Evolutionary conservation across 2,329 filamentous ascomycete species (phyloP), one percentile per base, ranked within the genome.

Genomic region (Fusarium sp.): DNA sequence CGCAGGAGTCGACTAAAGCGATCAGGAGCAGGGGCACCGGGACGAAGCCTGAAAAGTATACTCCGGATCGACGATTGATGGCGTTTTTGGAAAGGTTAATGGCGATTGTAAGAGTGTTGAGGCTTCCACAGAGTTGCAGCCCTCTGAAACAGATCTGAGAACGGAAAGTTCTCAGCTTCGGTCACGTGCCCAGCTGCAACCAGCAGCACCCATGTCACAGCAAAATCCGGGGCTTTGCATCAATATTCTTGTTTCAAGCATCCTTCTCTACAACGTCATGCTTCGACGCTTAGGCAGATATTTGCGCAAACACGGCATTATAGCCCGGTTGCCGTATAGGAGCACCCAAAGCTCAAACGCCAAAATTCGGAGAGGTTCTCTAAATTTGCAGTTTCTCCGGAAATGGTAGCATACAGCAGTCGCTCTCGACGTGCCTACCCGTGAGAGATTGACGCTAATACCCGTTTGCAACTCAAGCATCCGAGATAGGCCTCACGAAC

Each of bases 381-480:
- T 50, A 51, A 50, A 28, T 56, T 36, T 43, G 58, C 15, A 39
- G 59, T 59, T 37, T 23, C 50, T 61, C 23, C 30, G 40, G 51
- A 16, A 7, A 40, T 10, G 11, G 56, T 50, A 27, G 39, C 34
- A 48, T 39, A 80, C 79, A 80, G 77, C 71, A 72, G 78, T 81
- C 78, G 77, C 81, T 83, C 79, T 77, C 77, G 77, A 82, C 77
- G 78, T 84, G 83, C 84, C 92, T 92, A 90, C 91, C 91, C 88
- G 91, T 87, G 87, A 94, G 91, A 91, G 91, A 87, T 90, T 90
- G 88, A 88, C 91, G 91, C 91, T 90, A 92, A 79, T 77, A 80
- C 85, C 88, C 90, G 91, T 87, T 86, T 91, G 91, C 90, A 92
- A 88, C 86, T 43, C 86, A 54, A 91, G 91, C 91, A 95, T 94